phyloP scores from a whole-genome alignment of 1,284 basidiomycete species.

The Boletus sp. region DNA sequence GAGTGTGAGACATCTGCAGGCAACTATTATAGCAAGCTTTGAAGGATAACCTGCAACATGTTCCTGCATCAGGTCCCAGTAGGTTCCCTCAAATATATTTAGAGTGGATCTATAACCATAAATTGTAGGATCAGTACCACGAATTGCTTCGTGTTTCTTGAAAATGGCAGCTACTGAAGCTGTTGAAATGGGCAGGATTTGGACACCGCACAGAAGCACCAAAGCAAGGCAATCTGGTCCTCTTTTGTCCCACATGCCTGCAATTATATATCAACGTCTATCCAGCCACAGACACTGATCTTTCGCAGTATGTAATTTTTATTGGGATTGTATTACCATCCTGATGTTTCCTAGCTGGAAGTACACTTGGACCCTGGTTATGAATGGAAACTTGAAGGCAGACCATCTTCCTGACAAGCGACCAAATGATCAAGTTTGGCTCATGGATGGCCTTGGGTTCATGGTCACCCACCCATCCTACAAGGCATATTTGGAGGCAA shows the following conservation, averaged over 20 bases:
- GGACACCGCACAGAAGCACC: background rate
- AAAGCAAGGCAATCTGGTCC: constrained; percentile 6
- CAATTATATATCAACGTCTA: background rate
- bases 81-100: no score
- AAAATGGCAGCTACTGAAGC: constrained; percentile 8
- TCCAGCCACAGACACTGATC: background rate
- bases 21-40: no score
- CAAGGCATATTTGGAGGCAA: background rate
- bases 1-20: no score
- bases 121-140: constrained; percentile 37
- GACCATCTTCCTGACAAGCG: constrained; percentile 7
- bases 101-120: no score
- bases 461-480: constrained; percentile 3
- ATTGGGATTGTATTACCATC: no score
- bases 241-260: constrained; percentile 24
- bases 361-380: background rate
- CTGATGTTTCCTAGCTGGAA: background rate
- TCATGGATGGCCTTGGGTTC: constrained; percentile 18
- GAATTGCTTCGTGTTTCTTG: constrained; percentile 15
- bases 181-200: constrained; percentile 13
- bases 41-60: no score
- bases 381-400: constrained; percentile 25
- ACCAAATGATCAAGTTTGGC: constrained; percentile 2
- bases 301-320: background rate
- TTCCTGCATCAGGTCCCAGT: no score